Evolutionary conservation across 331 rosid genomes (phyloP).

Genomic region (Quercus tomentella): DNA sequence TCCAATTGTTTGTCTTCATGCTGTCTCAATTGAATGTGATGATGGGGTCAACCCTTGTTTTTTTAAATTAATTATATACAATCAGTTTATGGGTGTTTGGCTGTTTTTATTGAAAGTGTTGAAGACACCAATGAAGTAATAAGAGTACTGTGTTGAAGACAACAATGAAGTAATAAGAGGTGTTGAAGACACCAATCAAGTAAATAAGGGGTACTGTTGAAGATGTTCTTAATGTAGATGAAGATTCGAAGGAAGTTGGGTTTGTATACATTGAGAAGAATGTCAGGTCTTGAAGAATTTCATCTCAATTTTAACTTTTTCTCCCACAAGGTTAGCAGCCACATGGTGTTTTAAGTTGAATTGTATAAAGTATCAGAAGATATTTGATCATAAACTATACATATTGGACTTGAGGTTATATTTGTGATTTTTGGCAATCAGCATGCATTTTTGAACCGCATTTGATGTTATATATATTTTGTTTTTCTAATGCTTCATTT

Average conservation of each 20-base stretch:
- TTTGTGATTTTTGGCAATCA: conserved; percentile 15
- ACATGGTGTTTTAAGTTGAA: conserved; percentile 46
- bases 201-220: conserved; percentile 41
- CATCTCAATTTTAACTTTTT: conserved; percentile 52
- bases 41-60: too few species aligned
- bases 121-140: too few species aligned
- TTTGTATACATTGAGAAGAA: conserved; percentile 56
- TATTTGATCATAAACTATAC: background rate
- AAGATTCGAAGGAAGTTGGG: conserved; percentile 53
- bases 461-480: background rate
- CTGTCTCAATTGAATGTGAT: too few species aligned
- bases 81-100: too few species aligned
- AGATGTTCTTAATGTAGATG: conserved; percentile 46
- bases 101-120: too few species aligned
- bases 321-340: conserved; percentile 68
- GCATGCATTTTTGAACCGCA: conserved; percentile 5
- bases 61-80: too few species aligned
- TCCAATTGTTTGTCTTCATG: too few species aligned
- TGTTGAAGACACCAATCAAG: too few species aligned
- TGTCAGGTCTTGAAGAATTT: conserved; percentile 66
- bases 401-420: conserved; percentile 18
- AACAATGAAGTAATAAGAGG: too few species aligned
- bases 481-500: background rate
- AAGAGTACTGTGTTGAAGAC: too few species aligned
- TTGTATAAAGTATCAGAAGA: conserved; percentile 29